phyloP scores from a whole-genome alignment of 2,329 filamentous ascomycete species.

The Beauveria sp. region DNA sequence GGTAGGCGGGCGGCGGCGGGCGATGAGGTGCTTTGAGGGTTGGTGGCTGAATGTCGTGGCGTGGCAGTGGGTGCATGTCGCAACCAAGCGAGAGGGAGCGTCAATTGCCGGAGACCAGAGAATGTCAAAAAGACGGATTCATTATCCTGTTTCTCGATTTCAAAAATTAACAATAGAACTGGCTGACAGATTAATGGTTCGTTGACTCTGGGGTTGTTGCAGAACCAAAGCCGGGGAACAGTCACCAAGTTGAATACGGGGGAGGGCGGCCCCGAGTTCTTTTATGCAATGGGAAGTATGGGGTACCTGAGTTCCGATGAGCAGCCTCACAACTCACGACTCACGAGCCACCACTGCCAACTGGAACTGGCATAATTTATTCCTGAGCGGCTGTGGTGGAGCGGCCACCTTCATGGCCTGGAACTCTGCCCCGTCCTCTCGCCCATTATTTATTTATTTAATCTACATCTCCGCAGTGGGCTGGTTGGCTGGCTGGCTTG shows the following conservation, averaged over 20 bases:
- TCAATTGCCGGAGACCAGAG: not conserved
- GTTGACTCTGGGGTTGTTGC: conserved; percentile 2
- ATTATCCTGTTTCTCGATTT: not conserved
- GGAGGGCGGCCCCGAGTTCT: conserved; percentile 10
- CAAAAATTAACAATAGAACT: not conserved
- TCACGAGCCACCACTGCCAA: not conserved
- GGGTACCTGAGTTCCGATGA: not conserved
- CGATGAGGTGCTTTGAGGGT: conserved; percentile 1
- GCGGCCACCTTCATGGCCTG: conserved; percentile 6
- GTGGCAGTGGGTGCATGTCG: not conserved
- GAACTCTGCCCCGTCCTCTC: conserved; percentile 7
- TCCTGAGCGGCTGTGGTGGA: conserved; percentile 3
- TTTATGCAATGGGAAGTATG: conserved; percentile 16
- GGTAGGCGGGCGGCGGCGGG: conserved; percentile 6
- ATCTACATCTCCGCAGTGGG: not conserved
- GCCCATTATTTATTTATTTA: not conserved
- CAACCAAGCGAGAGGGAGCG: not conserved
- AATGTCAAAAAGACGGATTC: not conserved
- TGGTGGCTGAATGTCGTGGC: not conserved
- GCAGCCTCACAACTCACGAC: not conserved
- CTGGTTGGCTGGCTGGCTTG: not conserved
- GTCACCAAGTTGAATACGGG: not conserved
- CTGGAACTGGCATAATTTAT: not conserved
- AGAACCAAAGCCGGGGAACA: conserved; percentile 8
- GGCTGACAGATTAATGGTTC: not conserved